Conservation (phyloP, 2,329 filamentous ascomycete genomes). For the Dactylellina cionopaga region DNA sequence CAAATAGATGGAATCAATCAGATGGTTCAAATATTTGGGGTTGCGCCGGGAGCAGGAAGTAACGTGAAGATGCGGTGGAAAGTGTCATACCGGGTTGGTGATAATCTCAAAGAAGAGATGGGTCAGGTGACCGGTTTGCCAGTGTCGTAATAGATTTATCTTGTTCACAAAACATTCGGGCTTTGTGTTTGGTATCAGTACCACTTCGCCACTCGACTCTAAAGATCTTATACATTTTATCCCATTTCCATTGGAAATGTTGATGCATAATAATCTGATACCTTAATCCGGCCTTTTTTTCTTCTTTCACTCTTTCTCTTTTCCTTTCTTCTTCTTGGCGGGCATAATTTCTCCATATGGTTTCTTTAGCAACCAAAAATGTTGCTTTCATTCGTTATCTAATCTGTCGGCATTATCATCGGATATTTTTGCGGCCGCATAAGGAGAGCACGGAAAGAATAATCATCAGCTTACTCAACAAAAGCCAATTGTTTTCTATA, state of each 20-base stretch:
- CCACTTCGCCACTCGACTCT: not conserved
- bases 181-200: slow-evolving; percentile 17
- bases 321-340: not conserved
- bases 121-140: slow-evolving; percentile 84
- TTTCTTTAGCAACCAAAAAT: not conserved
- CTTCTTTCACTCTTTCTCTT: too few relatives aligned
- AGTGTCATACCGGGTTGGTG: slow-evolving; percentile 77
- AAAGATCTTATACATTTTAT: slow-evolving; percentile 11
- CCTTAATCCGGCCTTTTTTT: too few relatives aligned
- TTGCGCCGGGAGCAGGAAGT: slow-evolving; percentile 76
- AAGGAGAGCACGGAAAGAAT: too few relatives aligned
- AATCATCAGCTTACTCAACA: too few relatives aligned
- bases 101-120: slow-evolving; percentile 74
- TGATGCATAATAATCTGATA: slow-evolving; percentile 23
- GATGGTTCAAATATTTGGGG: slow-evolving; percentile 78
- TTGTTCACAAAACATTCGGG: not conserved
- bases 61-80: slow-evolving; percentile 92
- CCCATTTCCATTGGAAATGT: slow-evolving; percentile 9
- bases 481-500: too few relatives aligned
- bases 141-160: slow-evolving; percentile 67
- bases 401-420: too few relatives aligned
- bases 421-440: too few relatives aligned
- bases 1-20: slow-evolving; percentile 81
- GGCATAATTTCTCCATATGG: not conserved
- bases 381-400: not conserved